Evolutionary conservation across 2,329 filamentous ascomycete species (phyloP), one percentile per base, ranked within the genome.

Genomic region (Paracamarosporium sp.): DNA sequence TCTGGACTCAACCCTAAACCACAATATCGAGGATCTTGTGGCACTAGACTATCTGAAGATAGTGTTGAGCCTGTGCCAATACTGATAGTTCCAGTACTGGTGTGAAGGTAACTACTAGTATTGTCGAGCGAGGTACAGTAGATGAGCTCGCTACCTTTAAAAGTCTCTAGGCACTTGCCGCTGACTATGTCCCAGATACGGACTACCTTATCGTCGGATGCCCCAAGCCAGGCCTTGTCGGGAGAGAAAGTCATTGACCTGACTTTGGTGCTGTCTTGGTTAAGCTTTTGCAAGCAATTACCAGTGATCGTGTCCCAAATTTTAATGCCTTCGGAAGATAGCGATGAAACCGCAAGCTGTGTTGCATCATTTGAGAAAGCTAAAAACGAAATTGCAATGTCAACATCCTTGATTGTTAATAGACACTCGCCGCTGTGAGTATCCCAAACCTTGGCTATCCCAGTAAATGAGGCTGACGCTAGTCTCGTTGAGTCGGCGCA

Each of bases 341-440:
- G n/a, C n/a, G n/a, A n/a, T n/a, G n/a, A n/a, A n/a, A 22, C 24
- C 5, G 40, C 40, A 2, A 43, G 40, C 20, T 5, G 13, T 11
- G 38, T 47, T 8, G 28, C 31, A 25, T 33, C 44, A 24, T 45
- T n/a, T n/a, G n/a, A n/a, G 25, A 69, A 64, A 22, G 48, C 33
- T 22, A 44, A 36, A 22, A 27, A 53, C 8, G 4, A 9, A 31
- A 57, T 35, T 4, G 2, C 22, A 31, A 13, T 3, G 28, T 35
- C 46, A 54, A 54, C 44, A 35, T 50, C 55, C 50, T 58, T 22
- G 28, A 58, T 50, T 35, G 50, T 61, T 27, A 45, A 36, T 12
- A 64, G 60, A 47, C 55, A 58, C 12, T 27, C 48, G 1, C 43
- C 43, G n/a, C n/a, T n/a, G 43, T 24, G 17, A 33, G 7, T 17